These are phyloP conservation scores for Aspergillus mulundensis DNA, from an alignment of 495 filamentous ascomycete genomes.

Conservation along the genomic window DNA sequence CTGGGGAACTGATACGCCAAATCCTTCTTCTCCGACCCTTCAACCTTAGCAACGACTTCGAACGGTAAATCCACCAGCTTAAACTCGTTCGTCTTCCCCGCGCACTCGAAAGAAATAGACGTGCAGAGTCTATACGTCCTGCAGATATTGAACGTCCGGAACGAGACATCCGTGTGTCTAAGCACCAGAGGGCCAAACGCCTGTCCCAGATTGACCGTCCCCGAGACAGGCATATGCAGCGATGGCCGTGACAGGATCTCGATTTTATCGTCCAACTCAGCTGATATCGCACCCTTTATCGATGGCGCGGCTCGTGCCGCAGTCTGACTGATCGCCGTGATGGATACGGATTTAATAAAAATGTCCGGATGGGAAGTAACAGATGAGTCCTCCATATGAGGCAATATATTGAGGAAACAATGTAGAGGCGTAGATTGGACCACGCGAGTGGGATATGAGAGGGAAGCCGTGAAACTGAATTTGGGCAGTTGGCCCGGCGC, in stretches of 20 bases:
- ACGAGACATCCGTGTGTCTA: conserved; percentile 11
- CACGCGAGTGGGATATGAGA: conserved; percentile 9
- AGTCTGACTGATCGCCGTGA: conserved; percentile 9
- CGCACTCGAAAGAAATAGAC: conserved; percentile 11
- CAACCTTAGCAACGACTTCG: background rate
- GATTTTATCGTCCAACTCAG: conserved; percentile 9
- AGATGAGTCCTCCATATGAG: background rate
- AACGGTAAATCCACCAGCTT: conserved; percentile 2
- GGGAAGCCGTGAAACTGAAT: conserved; percentile 12
- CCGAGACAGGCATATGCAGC: conserved; percentile 8
- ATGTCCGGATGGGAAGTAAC: conserved; percentile 4
- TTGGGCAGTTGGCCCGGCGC: conserved; percentile 5
- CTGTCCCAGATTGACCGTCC: conserved; percentile 2
- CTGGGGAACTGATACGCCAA: background rate
- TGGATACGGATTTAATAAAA: conserved; percentile 5
- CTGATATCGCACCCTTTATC: conserved; percentile 11
- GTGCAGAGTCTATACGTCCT: conserved; percentile 6
- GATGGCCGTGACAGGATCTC: conserved; percentile 10
- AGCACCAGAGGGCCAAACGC: conserved; percentile 11
- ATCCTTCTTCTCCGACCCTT: background rate
- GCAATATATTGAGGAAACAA: background rate
- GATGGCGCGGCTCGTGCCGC: conserved; percentile 11
- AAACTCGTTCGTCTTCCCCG: conserved; percentile 9
- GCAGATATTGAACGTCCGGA: conserved; percentile 14
- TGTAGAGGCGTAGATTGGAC: conserved; percentile 3